Percentiles rank a stretch among this genome's conserved stretches.
Evolutionary conservation across 441 rosid genomes (phyloP).

Genomic region (Gossypium lobatum): DNA sequence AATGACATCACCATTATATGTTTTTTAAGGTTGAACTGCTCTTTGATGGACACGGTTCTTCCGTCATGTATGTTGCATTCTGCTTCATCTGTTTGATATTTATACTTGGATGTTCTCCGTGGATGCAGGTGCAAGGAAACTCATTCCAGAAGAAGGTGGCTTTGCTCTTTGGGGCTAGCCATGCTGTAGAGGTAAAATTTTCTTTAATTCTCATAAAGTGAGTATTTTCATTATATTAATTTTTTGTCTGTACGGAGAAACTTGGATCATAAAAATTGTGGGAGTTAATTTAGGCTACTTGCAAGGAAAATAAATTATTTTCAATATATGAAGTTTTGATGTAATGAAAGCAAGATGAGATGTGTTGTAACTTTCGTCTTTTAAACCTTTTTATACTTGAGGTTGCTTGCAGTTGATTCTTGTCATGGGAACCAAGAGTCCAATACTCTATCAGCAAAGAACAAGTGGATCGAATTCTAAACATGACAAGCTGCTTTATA

Average conservation of each 20-base stretch:
- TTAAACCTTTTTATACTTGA: not conserved
- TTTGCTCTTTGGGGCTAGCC: conserved; percentile 69
- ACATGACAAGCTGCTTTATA: not conserved
- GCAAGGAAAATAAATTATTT: not conserved
- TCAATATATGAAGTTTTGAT: not conserved
- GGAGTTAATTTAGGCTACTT: not conserved
- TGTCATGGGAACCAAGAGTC: not conserved
- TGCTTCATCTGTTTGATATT: not conserved
- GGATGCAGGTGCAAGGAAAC: conserved; percentile 78
- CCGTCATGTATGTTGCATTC: conserved; percentile 8
- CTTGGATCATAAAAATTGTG: conserved; percentile 2
- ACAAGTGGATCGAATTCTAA: not conserved
- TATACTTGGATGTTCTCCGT: conserved; percentile 2
- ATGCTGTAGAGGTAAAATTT: conserved; percentile 65
- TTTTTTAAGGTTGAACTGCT: not conserved
- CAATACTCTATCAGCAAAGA: not conserved
- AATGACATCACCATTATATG: not conserved
- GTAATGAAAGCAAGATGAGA: conserved; percentile 1
- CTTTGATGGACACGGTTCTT: not conserved
- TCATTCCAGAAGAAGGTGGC: conserved; percentile 96
- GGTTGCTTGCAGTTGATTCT: not conserved
- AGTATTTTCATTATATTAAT: not conserved
- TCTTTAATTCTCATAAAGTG: conserved; percentile 6
- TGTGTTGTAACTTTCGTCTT: not conserved
- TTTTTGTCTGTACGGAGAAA: not conserved